Base-by-base conservation (phyloP, 2,329 filamentous ascomycete genomes). In the Neonectria faginata region DNA sequence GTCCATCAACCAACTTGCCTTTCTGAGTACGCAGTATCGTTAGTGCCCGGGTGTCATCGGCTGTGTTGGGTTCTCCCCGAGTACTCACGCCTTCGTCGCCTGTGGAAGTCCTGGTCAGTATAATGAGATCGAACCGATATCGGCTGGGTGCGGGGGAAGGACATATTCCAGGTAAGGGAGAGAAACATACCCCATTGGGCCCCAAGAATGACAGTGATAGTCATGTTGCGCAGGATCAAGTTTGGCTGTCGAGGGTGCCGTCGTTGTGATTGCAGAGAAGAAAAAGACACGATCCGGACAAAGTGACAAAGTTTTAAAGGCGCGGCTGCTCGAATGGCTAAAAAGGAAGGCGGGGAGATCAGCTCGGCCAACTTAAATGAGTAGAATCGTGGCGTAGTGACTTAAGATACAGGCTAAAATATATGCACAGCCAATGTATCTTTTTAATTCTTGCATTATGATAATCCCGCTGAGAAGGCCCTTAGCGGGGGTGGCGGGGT, bases 1-100 rank as follows among this genome's bases (percentile, higher is more conserved):
- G 78, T 62, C 77, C 77, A 60, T 79, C 78, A 58, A 73, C 75
- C 67, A 80, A 67, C 66, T 80, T 80, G 57, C 78, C 78, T 71
- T 80, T 80, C 73, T 75, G 47, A 63, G 12, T 60, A 64, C 62
- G 55, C 60, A 66, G 42, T 61, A 62, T 71, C 48, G 52, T 74
- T 62, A 72, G 57, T 58, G 33, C 16, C 44, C 47, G 50, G 31
- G 60, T 54, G 51, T 58, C 53, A 57, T 67, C 42, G 41, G 53
- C 61, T 66, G 64, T 61, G 65, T 69, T 59, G 62, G 62, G 60
- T 64, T 65, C 62, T 56, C 27, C 27, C 56, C 41, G 39, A 65
- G 50, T 47, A 72, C 68, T 57, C 54, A 75, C 73, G 67, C 77
- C 77, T 72, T 79, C 77, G 69, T 79, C 76, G 64, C 77, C 77